A percentile compares a stretch with the other conserved stretches of the same genome.
These are phyloP conservation scores for Cladorrhinum samala DNA, from an alignment of 495 filamentous ascomycete genomes.

Conservation along the genomic window DNA sequence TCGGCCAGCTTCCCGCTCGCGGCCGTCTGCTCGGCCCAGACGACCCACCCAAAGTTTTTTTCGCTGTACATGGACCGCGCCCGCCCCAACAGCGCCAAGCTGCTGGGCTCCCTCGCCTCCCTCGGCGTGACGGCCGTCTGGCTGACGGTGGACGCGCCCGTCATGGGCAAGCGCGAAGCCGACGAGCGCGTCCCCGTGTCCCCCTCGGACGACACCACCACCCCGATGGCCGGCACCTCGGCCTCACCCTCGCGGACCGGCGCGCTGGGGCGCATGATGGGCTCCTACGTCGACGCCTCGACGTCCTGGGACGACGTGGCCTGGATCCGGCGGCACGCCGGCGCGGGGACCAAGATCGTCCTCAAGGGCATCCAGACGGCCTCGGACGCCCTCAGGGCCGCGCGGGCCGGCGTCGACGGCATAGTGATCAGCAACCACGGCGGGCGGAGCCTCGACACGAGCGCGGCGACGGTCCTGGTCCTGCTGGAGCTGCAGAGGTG, in stretches of 20 bases:
- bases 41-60: conserved; percentile 54
- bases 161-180: conserved; percentile 57
- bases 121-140: conserved; percentile 61
- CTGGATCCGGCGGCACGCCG: conserved; percentile 37
- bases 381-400: conserved; percentile 52
- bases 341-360: conserved; percentile 45
- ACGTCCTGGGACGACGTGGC: conserved; percentile 68
- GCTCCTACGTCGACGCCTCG: conserved; percentile 62
- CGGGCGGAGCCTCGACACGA: conserved; percentile 60
- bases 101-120: too few species aligned
- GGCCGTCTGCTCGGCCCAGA: conserved; percentile 48
- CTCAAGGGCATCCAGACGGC: conserved; percentile 62
- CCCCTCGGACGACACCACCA: neutral
- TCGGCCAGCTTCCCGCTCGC: conserved; percentile 61
- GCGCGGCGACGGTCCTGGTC: conserved; percentile 53
- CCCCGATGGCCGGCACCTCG: conserved; percentile 19
- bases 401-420: conserved; percentile 50
- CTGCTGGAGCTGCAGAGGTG: conserved; percentile 59
- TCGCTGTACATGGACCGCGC: conserved; percentile 80
- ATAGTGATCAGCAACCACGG: conserved; percentile 66
- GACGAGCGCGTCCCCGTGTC: conserved; percentile 51
- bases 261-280: conserved; percentile 66
- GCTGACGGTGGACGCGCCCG: conserved; percentile 62
- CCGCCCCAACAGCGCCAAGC: conserved; percentile 56
- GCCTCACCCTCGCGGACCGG: conserved; percentile 55